phyloP scores from a whole-genome alignment of 140 eudicot genomes.

The Flaveria floridana region DNA sequence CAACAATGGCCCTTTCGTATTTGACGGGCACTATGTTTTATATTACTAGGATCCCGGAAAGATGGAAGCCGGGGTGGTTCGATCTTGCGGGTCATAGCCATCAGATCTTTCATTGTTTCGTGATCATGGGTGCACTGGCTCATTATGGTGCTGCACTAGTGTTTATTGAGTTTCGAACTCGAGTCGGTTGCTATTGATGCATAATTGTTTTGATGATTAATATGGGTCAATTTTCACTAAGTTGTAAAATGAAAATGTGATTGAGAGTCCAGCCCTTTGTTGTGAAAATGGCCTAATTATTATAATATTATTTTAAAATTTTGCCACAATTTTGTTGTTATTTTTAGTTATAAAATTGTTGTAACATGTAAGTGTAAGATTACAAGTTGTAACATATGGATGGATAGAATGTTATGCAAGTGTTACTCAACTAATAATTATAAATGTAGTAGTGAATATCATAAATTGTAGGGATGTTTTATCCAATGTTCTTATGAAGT shows the following conservation, averaged over 20 bases:
- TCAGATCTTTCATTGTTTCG: conserved; percentile 88
- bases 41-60: conserved; percentile 76
- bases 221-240: conserved; percentile 26
- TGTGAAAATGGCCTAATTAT: conserved; percentile 33
- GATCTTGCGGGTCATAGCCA: conserved; percentile 95
- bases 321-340: conserved; percentile 23
- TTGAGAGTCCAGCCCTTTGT: conserved; percentile 27
- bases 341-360: conserved; percentile 18
- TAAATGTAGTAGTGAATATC: not conserved
- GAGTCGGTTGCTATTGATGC: conserved; percentile 49
- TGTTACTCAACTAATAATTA: not conserved
- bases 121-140: conserved; percentile 85
- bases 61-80: conserved; percentile 90
- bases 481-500: not conserved
- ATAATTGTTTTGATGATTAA: conserved; percentile 17
- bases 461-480: not conserved
- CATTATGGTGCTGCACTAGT: conserved; percentile 87
- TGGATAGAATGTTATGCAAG: conserved; percentile 18
- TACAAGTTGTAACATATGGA: conserved; percentile 28
- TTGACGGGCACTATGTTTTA: conserved; percentile 77
- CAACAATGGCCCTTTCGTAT: conserved; percentile 73
- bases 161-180: conserved; percentile 57
- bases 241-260: conserved; percentile 33
- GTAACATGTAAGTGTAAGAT: conserved; percentile 32
- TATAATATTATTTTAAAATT: not conserved